A percentile compares a stretch with the other conserved stretches of the same genome.
phyloP scores from a whole-genome alignment of 140 eudicot genomes.

The Cichorium intybus region DNA sequence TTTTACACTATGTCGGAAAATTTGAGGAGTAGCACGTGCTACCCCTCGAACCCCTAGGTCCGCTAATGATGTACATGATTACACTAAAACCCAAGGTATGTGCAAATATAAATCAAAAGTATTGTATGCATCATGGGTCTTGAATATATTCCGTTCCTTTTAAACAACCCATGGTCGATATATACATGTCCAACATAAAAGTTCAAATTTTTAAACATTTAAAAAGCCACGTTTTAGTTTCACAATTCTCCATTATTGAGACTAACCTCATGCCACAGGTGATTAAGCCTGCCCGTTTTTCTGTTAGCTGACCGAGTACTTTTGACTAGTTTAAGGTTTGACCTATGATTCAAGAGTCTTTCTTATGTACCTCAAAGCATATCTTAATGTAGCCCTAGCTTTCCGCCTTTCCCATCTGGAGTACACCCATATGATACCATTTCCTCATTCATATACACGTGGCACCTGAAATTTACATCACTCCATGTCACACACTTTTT shows the following conservation, averaged over 20 bases:
- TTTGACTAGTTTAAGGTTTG: neutral
- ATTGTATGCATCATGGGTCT: too few species aligned
- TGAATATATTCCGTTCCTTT: slow-evolving; percentile 1
- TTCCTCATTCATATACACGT: slow-evolving; percentile 80
- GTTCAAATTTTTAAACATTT: neutral
- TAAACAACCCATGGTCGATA: slow-evolving; percentile 1
- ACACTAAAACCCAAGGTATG: slow-evolving; percentile 15
- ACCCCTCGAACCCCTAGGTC: too few species aligned
- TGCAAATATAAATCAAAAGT: slow-evolving; percentile 17
- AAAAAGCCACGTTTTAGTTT: neutral
- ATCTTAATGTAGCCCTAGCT: slow-evolving; percentile 89
- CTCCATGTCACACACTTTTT: slow-evolving; percentile 2
- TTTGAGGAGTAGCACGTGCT: too few species aligned
- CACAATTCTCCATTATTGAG: neutral
- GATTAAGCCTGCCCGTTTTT: slow-evolving; percentile 4
- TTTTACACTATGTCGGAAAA: too few species aligned
- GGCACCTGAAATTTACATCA: slow-evolving; percentile 67
- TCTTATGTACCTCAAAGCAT: slow-evolving; percentile 86
- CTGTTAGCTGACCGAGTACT: slow-evolving; percentile 6
- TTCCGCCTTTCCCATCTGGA: slow-evolving; percentile 93
- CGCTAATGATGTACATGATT: slow-evolving; percentile 17
- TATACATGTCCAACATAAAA: slow-evolving; percentile 1
- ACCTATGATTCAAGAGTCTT: slow-evolving; percentile 42
- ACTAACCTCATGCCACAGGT: slow-evolving; percentile 21
- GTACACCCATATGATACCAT: slow-evolving; percentile 80